Conservation (phyloP, 1,284 basidiomycete genomes). For the Phellinidium pouzarii region DNA sequence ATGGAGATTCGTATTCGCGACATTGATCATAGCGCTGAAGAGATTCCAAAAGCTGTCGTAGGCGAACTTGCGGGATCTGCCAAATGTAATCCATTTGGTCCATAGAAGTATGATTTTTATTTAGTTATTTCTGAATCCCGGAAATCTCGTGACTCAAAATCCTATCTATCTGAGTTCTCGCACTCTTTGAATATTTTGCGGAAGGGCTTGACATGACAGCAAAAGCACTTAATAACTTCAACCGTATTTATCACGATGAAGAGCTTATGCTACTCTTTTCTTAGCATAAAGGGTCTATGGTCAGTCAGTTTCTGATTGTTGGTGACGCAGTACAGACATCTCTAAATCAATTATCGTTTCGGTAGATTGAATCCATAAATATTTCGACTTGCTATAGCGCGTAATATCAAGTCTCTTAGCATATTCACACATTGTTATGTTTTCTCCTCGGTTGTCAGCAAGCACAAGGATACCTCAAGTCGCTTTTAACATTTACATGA, state of each 20-base stretch:
- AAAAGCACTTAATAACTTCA: neutral
- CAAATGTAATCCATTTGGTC: too few species aligned
- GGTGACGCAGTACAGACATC: neutral
- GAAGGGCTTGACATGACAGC: slow-evolving; percentile 1
- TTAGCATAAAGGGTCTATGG: neutral
- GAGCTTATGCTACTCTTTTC: slow-evolving; percentile 1
- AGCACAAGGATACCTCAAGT: neutral
- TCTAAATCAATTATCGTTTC: neutral
- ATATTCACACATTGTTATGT: neutral
- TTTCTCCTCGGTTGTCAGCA: neutral
- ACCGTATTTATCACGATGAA: slow-evolving; percentile 2
- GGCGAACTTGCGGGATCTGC: too few species aligned
- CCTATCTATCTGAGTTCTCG: neutral
- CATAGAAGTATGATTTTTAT: too few species aligned
- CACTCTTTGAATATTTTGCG: neutral
- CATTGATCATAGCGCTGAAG: too few species aligned
- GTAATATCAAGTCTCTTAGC: neutral
- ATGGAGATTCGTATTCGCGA: too few species aligned
- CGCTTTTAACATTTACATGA: neutral
- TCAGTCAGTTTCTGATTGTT: neutral
- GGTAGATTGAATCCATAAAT: neutral
- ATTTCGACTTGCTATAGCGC: neutral
- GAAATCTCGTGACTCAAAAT: neutral
- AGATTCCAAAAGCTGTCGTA: too few species aligned
- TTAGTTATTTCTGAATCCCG: too few species aligned